Evolutionary conservation across 2,329 filamentous ascomycete genomes (phyloP).

Genomic region (Phialophora expanda): DNA sequence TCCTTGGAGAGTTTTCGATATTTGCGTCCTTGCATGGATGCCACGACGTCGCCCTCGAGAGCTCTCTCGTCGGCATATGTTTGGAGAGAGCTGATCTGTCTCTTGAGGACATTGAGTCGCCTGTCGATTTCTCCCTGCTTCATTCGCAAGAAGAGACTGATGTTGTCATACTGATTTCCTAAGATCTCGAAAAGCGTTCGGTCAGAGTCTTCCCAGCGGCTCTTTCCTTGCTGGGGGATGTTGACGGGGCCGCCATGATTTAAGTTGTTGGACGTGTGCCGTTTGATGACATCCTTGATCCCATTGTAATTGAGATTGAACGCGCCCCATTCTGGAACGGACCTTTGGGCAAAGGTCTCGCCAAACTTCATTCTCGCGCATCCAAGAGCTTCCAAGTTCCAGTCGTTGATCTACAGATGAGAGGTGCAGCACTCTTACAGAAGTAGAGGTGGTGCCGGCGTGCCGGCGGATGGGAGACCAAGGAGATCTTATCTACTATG

Average conservation of each 20-base stretch:
- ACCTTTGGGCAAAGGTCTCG: conserved; percentile 73
- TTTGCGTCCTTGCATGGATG: conserved; percentile 42
- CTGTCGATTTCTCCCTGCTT: conserved; percentile 79
- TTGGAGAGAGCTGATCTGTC: conserved; percentile 44
- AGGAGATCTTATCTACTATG: not conserved
- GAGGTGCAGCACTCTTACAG: not conserved
- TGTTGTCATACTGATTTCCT: conserved; percentile 74
- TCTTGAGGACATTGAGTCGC: conserved; percentile 59
- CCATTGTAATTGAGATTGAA: conserved; percentile 91
- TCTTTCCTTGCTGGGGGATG: conserved; percentile 72
- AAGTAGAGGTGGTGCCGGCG: not conserved
- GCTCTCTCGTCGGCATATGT: conserved; percentile 30
- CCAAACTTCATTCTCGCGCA: conserved; percentile 71
- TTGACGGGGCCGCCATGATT: conserved; percentile 69
- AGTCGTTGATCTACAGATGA: not conserved
- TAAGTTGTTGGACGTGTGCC: conserved; percentile 69
- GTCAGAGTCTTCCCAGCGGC: conserved; percentile 67
- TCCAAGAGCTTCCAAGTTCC: not conserved
- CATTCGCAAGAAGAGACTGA: conserved; percentile 77
- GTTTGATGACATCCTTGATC: conserved; percentile 82
- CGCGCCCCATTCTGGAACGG: conserved; percentile 80
- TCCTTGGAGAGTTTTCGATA: conserved; percentile 58
- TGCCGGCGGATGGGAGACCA: not conserved
- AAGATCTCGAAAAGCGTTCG: conserved; percentile 73
- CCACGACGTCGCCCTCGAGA: conserved; percentile 21